Percentiles rank a stretch among this genome's conserved stretches.
phyloP scores from a whole-genome alignment of 1,139 yeast species.

The Candida sanyaensis region DNA sequence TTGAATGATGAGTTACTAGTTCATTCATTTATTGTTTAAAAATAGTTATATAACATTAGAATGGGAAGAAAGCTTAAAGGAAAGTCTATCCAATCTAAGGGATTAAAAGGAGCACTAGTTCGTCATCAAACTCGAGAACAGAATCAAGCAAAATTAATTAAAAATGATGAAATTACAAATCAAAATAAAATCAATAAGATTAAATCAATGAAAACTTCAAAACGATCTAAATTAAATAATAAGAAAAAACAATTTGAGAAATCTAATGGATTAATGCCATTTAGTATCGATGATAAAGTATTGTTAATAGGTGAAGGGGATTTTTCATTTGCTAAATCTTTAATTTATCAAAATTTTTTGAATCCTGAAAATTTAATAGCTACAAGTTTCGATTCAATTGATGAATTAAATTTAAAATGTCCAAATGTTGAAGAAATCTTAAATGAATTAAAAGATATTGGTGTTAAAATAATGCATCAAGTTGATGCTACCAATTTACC shows the following conservation, averaged over 20 bases:
- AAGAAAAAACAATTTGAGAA: constrained; percentile 16
- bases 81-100: constrained; percentile 33
- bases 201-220: constrained; percentile 27
- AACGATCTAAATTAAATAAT: constrained; percentile 16
- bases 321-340: constrained; percentile 74
- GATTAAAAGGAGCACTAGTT: constrained; percentile 49
- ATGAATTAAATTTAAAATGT: constrained; percentile 62
- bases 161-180: constrained; percentile 23
- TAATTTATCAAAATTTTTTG: constrained; percentile 53
- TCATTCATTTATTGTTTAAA: too few relatives aligned
- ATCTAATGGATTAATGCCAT: constrained; percentile 54
- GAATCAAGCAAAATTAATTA: constrained; percentile 16
- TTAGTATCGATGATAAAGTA: constrained; percentile 50
- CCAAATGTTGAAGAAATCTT: constrained; percentile 54
- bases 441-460: constrained; percentile 33
- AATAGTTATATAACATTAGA: too few relatives aligned
- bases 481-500: constrained; percentile 70
- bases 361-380: constrained; percentile 60
- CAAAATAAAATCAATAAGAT: constrained; percentile 28
- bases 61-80: constrained; percentile 39
- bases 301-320: constrained; percentile 91
- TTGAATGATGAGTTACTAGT: too few relatives aligned
- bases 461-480: constrained; percentile 53
- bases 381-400: constrained; percentile 70
- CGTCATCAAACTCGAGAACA: constrained; percentile 29